Conservation (phyloP, 345 rosid species). For the Nasturtium officinale region DNA sequence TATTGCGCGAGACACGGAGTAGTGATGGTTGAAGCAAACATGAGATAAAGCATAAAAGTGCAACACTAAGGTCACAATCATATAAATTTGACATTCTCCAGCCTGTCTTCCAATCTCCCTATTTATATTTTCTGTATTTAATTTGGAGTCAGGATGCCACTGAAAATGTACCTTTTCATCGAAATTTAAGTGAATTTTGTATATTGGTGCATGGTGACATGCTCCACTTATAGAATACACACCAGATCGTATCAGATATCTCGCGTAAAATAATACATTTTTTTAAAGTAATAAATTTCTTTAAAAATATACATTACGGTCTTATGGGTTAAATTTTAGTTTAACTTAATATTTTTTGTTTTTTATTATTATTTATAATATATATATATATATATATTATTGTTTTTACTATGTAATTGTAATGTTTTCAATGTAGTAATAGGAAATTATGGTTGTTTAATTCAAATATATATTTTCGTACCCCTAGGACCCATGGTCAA, state of each 20-base stretch:
- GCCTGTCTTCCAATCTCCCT: constrained; percentile 26
- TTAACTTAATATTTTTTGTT: too few species aligned
- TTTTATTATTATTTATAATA: too few species aligned
- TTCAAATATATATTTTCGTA: too few species aligned
- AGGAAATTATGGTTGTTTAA: too few species aligned
- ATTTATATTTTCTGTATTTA: background rate
- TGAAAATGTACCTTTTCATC: background rate
- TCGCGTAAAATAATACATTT: too few species aligned
- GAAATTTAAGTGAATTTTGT: background rate
- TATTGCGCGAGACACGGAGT: constrained; percentile 14
- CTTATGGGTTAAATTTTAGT: too few species aligned
- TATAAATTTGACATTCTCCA: background rate
- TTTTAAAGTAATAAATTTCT: too few species aligned
- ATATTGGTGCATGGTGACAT: constrained; percentile 3
- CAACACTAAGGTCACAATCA: constrained; percentile 25
- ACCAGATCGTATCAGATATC: background rate
- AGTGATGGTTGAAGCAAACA: constrained; percentile 25
- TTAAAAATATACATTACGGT: too few species aligned
- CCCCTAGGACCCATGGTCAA: too few species aligned
- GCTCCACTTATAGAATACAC: background rate
- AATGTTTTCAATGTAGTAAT: too few species aligned
- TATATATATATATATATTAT: too few species aligned
- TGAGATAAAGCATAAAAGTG: constrained; percentile 2
- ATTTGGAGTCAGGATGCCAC: background rate
- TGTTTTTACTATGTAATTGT: too few species aligned